A percentile compares a stretch with the other conserved stretches of the same genome.
phyloP scores from a whole-genome alignment of 371 early-diverging fungal species.

The Circinella minor region DNA sequence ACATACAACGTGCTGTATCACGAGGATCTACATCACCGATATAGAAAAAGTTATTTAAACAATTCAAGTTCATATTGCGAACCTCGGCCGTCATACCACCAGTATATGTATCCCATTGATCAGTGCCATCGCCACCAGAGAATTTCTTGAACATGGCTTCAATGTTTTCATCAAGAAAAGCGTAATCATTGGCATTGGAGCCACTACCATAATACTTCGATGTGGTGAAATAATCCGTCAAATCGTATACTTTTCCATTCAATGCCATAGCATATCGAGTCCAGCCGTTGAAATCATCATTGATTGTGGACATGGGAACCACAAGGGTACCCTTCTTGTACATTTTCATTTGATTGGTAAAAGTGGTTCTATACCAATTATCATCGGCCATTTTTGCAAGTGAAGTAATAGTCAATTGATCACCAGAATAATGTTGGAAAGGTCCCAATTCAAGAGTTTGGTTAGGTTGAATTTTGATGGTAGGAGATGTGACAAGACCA shows the following conservation, averaged over 20 bases:
- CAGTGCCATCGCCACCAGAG: slow-evolving; percentile 71
- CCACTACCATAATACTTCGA: slow-evolving; percentile 46
- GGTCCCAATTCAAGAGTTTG: slow-evolving; percentile 23
- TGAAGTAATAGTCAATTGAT: slow-evolving; percentile 29
- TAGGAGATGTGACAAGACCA: slow-evolving; percentile 50
- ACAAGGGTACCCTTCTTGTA: slow-evolving; percentile 76
- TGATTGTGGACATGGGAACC: slow-evolving; percentile 44
- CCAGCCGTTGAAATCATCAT: slow-evolving; percentile 49
- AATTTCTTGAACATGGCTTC: slow-evolving; percentile 71
- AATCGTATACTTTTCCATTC: slow-evolving; percentile 77
- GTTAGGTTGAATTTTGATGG: slow-evolving; percentile 42
- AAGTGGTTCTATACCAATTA: slow-evolving; percentile 71
- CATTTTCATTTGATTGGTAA: slow-evolving; percentile 64
- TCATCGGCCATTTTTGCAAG: slow-evolving; percentile 36
- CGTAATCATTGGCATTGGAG: slow-evolving; percentile 41
- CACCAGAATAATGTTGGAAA: slow-evolving; percentile 53
- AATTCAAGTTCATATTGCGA: slow-evolving; percentile 56
- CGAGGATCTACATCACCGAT: slow-evolving; percentile 90
- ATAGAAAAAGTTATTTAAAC: slow-evolving; percentile 87
- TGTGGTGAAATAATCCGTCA: slow-evolving; percentile 71
- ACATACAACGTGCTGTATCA: slow-evolving; percentile 78
- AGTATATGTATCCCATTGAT: slow-evolving; percentile 59
- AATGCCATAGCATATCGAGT: slow-evolving; percentile 68
- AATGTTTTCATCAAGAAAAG: slow-evolving; percentile 58
- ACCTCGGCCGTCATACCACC: slow-evolving; percentile 35